Conservation (phyloP, 129 eudicot genomes). For the Flaveria robusta region DNA sequence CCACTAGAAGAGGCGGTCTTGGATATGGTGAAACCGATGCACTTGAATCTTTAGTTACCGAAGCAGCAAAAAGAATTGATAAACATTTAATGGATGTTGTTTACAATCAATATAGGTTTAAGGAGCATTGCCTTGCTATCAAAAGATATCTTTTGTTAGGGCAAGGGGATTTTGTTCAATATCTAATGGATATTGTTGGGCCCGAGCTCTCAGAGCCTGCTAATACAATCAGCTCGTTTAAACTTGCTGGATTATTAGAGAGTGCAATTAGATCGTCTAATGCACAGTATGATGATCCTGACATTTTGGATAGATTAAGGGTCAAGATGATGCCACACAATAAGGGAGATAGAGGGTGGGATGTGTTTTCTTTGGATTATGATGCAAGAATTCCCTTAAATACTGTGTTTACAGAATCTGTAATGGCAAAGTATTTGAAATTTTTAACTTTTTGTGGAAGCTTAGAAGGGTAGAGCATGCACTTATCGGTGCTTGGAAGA, state of each 20-base stretch:
- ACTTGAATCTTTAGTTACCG: conserved; percentile 81
- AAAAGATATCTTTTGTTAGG: conserved; percentile 88
- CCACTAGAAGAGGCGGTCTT: conserved; percentile 90
- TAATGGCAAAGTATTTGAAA: conserved; percentile 78
- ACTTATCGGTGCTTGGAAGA: conserved; percentile 81
- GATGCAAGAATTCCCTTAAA: conserved; percentile 83
- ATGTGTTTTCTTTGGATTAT: conserved; percentile 95
- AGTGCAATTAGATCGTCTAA: conserved; percentile 87
- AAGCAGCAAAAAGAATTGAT: conserved; percentile 91
- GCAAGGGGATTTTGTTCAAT: conserved; percentile 98
- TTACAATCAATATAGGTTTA: conserved; percentile 74
- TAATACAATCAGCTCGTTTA: conserved; percentile 83
- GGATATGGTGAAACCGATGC: conserved; percentile 99
- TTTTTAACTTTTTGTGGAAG: conserved; percentile 97
- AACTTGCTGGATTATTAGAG: conserved; percentile 93
- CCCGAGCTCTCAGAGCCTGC: conserved; percentile 97
- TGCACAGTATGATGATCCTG: conserved; percentile 93
- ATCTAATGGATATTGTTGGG: conserved; percentile 94
- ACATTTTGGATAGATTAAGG: conserved; percentile 81
- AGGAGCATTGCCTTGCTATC: conserved; percentile 97
- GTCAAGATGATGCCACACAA: conserved; percentile 99
- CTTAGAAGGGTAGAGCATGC: conserved; percentile 99
- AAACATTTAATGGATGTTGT: conserved; percentile 88
- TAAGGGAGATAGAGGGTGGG: conserved; percentile 96
- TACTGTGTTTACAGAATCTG: conserved; percentile 85